A percentile compares a stretch with the other conserved stretches of the same genome.
These are phyloP conservation scores for Ramalina peruviana DNA, from an alignment of 495 filamentous ascomycete genomes.

Conservation along the genomic window DNA sequence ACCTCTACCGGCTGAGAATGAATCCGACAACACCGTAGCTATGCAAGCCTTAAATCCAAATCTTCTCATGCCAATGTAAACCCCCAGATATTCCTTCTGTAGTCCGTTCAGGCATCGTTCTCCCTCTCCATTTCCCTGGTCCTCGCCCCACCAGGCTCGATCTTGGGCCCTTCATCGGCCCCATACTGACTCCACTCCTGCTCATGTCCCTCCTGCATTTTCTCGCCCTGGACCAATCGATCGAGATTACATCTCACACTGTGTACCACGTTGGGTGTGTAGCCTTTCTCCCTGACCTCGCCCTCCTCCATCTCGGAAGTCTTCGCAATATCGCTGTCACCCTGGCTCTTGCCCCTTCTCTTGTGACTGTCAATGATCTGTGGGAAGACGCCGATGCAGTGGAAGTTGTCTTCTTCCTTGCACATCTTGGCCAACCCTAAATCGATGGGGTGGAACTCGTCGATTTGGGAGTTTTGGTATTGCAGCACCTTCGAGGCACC, in stretches of 20 bases:
- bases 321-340: constrained; percentile 6
- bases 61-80: too few species aligned
- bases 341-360: neutral
- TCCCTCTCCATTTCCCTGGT: too few species aligned
- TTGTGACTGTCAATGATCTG: neutral
- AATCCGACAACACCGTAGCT: too few species aligned
- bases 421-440: neutral
- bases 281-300: constrained; percentile 22
- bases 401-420: constrained; percentile 1
- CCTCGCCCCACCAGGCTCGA: too few species aligned
- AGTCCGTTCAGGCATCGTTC: too few species aligned
- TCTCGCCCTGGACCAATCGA: neutral
- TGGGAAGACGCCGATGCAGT: constrained; percentile 1
- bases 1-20: too few species aligned
- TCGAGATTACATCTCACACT: constrained; percentile 21
- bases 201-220: neutral
- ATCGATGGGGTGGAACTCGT: neutral
- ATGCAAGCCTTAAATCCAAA: too few species aligned
- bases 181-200: neutral
- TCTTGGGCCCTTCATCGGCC: neutral
- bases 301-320: neutral
- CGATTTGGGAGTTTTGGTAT: neutral
- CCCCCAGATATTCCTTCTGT: too few species aligned
- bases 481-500: neutral
- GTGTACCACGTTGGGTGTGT: constrained; percentile 32